These are phyloP conservation scores for Tylopilus rubrobrunneus DNA, from an alignment of 768 basidiomycete species.

Conservation along the genomic window DNA sequence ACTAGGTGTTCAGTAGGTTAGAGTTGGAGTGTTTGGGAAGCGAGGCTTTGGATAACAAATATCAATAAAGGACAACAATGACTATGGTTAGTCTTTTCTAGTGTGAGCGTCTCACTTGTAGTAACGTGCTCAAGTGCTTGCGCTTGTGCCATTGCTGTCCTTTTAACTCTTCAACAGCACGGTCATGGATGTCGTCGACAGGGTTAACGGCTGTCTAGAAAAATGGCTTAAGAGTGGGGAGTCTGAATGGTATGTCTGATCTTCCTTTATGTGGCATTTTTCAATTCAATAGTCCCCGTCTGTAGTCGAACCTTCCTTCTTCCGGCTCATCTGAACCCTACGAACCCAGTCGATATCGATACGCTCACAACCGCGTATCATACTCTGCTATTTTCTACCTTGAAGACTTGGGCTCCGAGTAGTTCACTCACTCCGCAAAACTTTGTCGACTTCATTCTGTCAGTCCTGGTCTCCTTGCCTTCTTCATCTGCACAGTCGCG, in stretches of 20 bases:
- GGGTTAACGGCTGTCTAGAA: conserved; percentile 45
- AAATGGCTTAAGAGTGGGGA: conserved; percentile 61
- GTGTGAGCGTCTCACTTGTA: conserved; percentile 14
- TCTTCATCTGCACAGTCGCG: conserved; percentile 49
- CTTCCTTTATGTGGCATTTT: conserved; percentile 14
- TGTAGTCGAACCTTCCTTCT: conserved; percentile 59
- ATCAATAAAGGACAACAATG: conserved; percentile 28
- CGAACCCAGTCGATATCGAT: conserved; percentile 50
- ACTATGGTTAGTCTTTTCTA: conserved; percentile 20
- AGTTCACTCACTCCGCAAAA: conserved; percentile 43
- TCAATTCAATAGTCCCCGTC: conserved; percentile 11
- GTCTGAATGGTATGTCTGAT: conserved; percentile 50
- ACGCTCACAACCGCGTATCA: conserved; percentile 66
- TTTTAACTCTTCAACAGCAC: conserved; percentile 6
- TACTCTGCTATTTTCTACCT: conserved; percentile 56
- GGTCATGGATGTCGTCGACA: conserved; percentile 59
- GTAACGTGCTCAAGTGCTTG: conserved; percentile 9
- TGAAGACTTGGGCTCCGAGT: conserved; percentile 53
- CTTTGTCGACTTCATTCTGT: conserved; percentile 63
- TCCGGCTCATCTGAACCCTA: conserved; percentile 55
- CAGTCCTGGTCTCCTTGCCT: conserved; percentile 57
- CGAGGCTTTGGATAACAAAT: conserved; percentile 22
- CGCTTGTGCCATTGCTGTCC: conserved; percentile 13
- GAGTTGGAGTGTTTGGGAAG: conserved; percentile 14
- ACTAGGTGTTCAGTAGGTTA: too few relatives aligned